These are phyloP conservation scores for Thraustochytrium striatum DNA, from an alignment of 352 stramenopile genomes.

Conservation along the genomic window DNA sequence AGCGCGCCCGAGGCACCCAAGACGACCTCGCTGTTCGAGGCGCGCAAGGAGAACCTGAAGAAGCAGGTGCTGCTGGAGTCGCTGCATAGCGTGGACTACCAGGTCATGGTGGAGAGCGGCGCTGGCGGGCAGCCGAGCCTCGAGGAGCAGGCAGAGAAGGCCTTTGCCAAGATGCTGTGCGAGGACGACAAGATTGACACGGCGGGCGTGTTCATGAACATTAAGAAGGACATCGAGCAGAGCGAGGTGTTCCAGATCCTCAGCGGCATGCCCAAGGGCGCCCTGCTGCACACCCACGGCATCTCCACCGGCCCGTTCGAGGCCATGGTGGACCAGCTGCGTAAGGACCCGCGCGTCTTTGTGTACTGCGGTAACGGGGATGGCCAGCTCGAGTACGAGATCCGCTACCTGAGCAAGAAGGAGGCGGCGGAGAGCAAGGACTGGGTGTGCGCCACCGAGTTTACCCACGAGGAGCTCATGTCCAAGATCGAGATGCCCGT, in stretches of 20 bases:
- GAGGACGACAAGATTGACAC: constrained; percentile 41
- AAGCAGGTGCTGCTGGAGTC: constrained; percentile 45
- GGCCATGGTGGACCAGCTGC: constrained; percentile 12
- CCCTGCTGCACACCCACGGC: constrained; percentile 44
- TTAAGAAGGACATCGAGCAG: neutral
- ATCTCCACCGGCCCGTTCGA: constrained; percentile 48
- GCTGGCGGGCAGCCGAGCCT: neutral
- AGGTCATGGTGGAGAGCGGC: neutral
- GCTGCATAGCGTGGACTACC: constrained; percentile 46
- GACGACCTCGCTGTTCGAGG: constrained; percentile 31
- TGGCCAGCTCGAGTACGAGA: constrained; percentile 17
- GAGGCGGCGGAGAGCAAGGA: constrained; percentile 4
- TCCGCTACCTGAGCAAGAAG: constrained; percentile 38
- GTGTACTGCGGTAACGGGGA: constrained; percentile 10
- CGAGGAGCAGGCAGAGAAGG: neutral
- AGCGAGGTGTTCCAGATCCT: constrained; percentile 41
- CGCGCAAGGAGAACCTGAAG: constrained; percentile 28
- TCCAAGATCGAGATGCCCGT: neutral
- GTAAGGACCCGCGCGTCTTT: neutral
- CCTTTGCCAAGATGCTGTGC: constrained; percentile 29
- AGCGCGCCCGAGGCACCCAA: neutral
- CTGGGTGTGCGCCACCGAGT: neutral
- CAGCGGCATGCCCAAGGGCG: constrained; percentile 42
- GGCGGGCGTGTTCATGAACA: constrained; percentile 23
- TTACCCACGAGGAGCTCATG: neutral